These are phyloP conservation scores for Pythium graminicola DNA, from an alignment of 352 stramenopile genomes.

Conservation along the genomic window DNA sequence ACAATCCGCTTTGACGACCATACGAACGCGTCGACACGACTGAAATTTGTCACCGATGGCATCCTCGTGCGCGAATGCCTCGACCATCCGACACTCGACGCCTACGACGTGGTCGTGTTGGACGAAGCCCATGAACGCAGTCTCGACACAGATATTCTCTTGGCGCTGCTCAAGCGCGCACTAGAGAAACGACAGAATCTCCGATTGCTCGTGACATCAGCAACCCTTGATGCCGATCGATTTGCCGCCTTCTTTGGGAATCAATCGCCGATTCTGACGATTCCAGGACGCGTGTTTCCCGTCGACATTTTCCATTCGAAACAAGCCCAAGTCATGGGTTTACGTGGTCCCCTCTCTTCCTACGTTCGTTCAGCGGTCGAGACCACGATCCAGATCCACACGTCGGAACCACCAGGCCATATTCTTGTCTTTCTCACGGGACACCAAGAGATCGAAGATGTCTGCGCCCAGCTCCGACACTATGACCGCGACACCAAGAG, in stretches of 20 bases:
- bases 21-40: conserved; percentile 38
- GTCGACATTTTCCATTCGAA: conserved; percentile 94
- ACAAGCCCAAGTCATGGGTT: conserved; percentile 69
- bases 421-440: conserved; percentile 96
- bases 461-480: conserved; percentile 76
- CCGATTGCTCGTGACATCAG: conserved; percentile 92
- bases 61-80: conserved; percentile 80
- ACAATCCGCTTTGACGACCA: conserved; percentile 98
- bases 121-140: conserved; percentile 98
- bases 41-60: conserved; percentile 86
- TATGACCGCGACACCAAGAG: conserved; percentile 11
- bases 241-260: conserved; percentile 85
- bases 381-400: conserved; percentile 73
- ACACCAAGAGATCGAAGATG: conserved; percentile 91
- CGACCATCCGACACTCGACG: conserved; percentile 54
- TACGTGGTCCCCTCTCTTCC: conserved; percentile 41
- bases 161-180: conserved; percentile 90
- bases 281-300: conserved; percentile 90
- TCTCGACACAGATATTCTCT: conserved; percentile 98
- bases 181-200: conserved; percentile 65
- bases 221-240: conserved; percentile 82
- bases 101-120: conserved; percentile 90
- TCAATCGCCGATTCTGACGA: conserved; percentile 47
- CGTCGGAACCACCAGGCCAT: conserved; percentile 58
- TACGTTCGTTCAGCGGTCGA: conserved; percentile 67